Percentiles rank a stretch among this genome's conserved stretches.
Conservation (phyloP, 441 rosid species). For the Adansonia gregorii region DNA sequence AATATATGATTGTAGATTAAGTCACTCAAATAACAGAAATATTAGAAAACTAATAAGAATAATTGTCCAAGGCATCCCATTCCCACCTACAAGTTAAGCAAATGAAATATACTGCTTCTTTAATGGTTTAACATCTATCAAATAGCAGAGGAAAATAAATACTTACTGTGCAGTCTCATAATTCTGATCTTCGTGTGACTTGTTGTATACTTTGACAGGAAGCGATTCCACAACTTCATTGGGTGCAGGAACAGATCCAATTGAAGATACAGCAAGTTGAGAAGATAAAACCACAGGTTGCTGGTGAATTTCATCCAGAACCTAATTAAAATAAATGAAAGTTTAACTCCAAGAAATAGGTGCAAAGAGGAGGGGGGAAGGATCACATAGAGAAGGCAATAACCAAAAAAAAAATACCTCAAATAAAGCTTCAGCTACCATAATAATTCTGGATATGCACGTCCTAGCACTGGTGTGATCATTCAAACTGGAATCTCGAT, state of each 20-base stretch:
- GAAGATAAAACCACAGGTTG: slow-evolving; percentile 94
- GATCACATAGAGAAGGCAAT: not conserved
- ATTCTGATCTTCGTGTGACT: slow-evolving; percentile 54
- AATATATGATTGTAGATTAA: slow-evolving; percentile 7
- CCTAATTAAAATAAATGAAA: slow-evolving; percentile 54
- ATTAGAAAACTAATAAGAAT: slow-evolving; percentile 1
- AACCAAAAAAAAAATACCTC: slow-evolving; percentile 54
- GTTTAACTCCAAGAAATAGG: slow-evolving; percentile 33
- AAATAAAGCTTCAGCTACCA: slow-evolving; percentile 95
- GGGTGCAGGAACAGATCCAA: slow-evolving; percentile 98
- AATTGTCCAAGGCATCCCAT: not conserved
- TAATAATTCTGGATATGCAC: slow-evolving; percentile 94
- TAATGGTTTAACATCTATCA: slow-evolving; percentile 11
- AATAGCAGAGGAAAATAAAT: slow-evolving; percentile 17
- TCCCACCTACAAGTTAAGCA: not conserved
- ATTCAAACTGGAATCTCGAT: slow-evolving; percentile 54
- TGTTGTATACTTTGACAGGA: slow-evolving; percentile 60
- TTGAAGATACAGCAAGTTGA: slow-evolving; percentile 80
- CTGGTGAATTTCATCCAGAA: slow-evolving; percentile 99
- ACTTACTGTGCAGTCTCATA: slow-evolving; percentile 90
- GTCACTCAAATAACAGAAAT: not conserved
- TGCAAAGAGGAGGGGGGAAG: not conserved
- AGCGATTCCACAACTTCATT: slow-evolving; percentile 83
- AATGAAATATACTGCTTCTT: slow-evolving; percentile 6
- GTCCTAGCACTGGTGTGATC: slow-evolving; percentile 85